Evolutionary conservation across 2,329 filamentous ascomycete species (phyloP).

Genomic region (Phaeosphaeriaceae sp.): DNA sequence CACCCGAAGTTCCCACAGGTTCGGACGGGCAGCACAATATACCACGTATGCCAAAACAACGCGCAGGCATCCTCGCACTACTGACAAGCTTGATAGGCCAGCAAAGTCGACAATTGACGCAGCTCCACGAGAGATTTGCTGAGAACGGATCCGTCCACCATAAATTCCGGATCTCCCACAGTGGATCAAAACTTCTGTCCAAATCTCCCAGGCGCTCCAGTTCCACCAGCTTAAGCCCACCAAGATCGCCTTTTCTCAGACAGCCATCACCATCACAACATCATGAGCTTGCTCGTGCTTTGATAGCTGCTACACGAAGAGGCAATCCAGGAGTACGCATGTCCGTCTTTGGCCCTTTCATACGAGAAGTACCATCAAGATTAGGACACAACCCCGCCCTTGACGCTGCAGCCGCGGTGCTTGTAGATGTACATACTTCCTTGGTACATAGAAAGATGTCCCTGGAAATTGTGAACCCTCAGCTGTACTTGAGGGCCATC

Average conservation of each 20-base stretch:
- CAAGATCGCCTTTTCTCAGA: conserved; percentile 23
- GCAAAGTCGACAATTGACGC: conserved; percentile 22
- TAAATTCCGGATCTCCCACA: conserved; percentile 37
- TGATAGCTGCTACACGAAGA: conserved; percentile 32
- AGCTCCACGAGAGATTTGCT: conserved; percentile 33
- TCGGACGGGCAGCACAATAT: conserved; percentile 1
- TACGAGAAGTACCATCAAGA: conserved; percentile 36
- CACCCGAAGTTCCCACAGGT: background rate
- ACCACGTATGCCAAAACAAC: conserved; percentile 3
- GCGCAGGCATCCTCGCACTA: background rate
- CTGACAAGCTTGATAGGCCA: conserved; percentile 14
- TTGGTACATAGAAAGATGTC: conserved; percentile 31
- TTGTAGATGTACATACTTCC: conserved; percentile 37
- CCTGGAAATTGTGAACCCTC: conserved; percentile 32
- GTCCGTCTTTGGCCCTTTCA: conserved; percentile 42
- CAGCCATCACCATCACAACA: conserved; percentile 36
- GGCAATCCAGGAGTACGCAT: conserved; percentile 39
- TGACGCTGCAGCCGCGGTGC: conserved; percentile 39
- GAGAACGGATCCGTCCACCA: conserved; percentile 35
- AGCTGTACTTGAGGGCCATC: conserved; percentile 40
- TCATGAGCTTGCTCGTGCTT: conserved; percentile 34
- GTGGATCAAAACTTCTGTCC: conserved; percentile 6
- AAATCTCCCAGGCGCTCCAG: conserved; percentile 14
- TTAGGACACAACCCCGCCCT: conserved; percentile 42
- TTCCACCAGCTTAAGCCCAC: conserved; percentile 18